Evolutionary conservation across 805 yeast species (phyloP), one percentile per base, ranked within the genome.

Genomic region (Ogataea allantospora): DNA sequence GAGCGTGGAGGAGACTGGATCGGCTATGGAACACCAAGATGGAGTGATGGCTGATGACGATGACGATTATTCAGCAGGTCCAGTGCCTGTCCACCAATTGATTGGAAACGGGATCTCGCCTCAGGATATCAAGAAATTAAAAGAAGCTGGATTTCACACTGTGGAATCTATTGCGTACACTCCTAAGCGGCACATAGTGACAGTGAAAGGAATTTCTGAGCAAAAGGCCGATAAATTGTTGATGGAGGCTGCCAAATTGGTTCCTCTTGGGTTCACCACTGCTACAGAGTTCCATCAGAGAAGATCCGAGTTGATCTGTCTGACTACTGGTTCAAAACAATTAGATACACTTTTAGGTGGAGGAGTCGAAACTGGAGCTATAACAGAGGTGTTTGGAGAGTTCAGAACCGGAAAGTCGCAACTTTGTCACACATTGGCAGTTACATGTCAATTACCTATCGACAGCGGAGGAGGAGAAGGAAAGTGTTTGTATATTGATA

Each of bases 401-500:
- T 93, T 89, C 61, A 78, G 98, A 67, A 93, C 99, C 2, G 99
- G 99, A 30, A 93, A 93, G 60, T 88, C 97, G 4, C 99, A 93
- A 67, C 66, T 93, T 31, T 93, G 99, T 63, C 99, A 93, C 60
- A 93, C 98, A 2, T 71, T 93, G 39, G 96, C 98, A 0, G 96
- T 93, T 6, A 91, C 97, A 2, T 91, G 98, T 61, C 99, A 91
- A 63, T 69, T 93, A 39, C 98, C 98, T 4, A 77, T 91, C 34
- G 97, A 89, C 57, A 83, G 85, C 83, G 97, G 97, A 27, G 99
- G 99, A 44, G 99, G 96, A 35, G 99, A 93, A 66, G 99, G 99
- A 22, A 88, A 93, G 63, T 91, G 97, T 62, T 69, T 93, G 38
- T 93, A 86, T 58, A 89, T 93, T 44, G 99, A 93, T 57, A 91